A percentile compares a stretch with the other conserved stretches of the same genome.
Evolutionary conservation across 805 yeast species (phyloP).

Genomic region (Dipodascopsis tothii): DNA sequence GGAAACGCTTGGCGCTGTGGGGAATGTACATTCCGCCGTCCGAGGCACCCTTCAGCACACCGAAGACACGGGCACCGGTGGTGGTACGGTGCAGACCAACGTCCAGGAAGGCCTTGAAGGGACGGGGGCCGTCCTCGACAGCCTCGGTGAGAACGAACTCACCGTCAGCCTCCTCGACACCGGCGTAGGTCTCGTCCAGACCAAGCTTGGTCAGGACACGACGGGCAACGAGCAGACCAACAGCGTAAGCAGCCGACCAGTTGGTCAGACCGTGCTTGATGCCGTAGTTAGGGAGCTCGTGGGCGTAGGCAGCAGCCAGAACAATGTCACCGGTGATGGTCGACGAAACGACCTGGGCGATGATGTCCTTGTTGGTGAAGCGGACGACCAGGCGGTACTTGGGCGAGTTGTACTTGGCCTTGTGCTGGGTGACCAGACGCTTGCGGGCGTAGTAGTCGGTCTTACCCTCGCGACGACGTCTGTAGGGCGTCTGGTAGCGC

Average conservation of each 20-base stretch:
- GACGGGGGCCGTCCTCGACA: constrained; percentile 98
- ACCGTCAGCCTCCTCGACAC: constrained; percentile 99
- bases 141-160: constrained; percentile 98
- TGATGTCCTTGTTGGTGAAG: constrained; percentile 99
- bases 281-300: constrained; percentile 97
- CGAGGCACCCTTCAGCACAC: constrained; percentile 99
- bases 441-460: constrained; percentile 99
- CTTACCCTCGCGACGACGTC: constrained; percentile 99
- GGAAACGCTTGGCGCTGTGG: constrained; percentile 99
- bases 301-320: constrained; percentile 95
- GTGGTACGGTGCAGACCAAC: constrained; percentile 99
- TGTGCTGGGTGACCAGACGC: constrained; percentile 99
- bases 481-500: constrained; percentile 99
- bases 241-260: constrained; percentile 99
- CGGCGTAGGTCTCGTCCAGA: constrained; percentile 93
- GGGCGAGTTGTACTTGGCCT: constrained; percentile 99
- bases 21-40: constrained; percentile 99
- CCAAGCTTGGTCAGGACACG: constrained; percentile 97
- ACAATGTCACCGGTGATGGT: constrained; percentile 96
- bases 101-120: constrained; percentile 98
- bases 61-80: constrained; percentile 99
- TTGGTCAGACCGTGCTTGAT: constrained; percentile 97
- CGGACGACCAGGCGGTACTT: constrained; percentile 99
- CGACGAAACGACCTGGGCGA: constrained; percentile 94
- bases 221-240: constrained; percentile 97